Base-by-base conservation (phyloP, 1,139 yeast genomes). In the Suhomyces kunorum region DNA sequence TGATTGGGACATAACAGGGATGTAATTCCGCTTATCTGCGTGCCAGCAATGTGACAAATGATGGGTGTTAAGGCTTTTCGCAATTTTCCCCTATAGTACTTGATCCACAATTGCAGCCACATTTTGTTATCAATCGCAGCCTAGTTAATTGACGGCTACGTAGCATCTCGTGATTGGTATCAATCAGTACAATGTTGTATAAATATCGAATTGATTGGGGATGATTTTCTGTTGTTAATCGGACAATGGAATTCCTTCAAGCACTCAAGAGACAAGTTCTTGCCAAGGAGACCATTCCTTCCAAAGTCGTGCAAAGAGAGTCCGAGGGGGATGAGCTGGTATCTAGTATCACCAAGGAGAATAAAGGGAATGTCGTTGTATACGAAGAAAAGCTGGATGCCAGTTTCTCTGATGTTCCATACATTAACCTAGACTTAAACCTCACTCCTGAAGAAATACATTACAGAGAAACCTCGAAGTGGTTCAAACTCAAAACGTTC, bases 361-460 rank as follows among this genome's bases (percentile, higher is more conserved):
- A n/a, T 3, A 23, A 32, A 8, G 23, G 33, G 1, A 40, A 36
- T 4, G 15, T 33, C 9, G n/a, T 28, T 12, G 40, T 40, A 1
- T 14, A 28, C 12, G 40, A 40, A 30, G 38, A 36, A 9, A 25
- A 20, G 7, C 33, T 40, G 26, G 34, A 30, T 18, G 19, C 26
- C 3, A 30, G 26, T 15, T 11, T 9, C 8, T 28, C 27, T 5
- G 37, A 40, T 6, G 18, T 20, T 4, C 58, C 59, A 0, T 65
- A 57, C 42, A 64, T 68, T 39, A 74, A 69, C 40, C 45, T 69
- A 28, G 27, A 57, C 2, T 39, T 56, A 12, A 41, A 59, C 17
- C 49, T 67, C 23, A 55, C 68, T 2, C 59, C 61, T 1, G 75
- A 68, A 39, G 66, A 64, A 37, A 28, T 56, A 5, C 51, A 43